These are phyloP conservation scores for Agrocybe praecox DNA, from an alignment of 768 basidiomycete species.

Conservation along the genomic window DNA sequence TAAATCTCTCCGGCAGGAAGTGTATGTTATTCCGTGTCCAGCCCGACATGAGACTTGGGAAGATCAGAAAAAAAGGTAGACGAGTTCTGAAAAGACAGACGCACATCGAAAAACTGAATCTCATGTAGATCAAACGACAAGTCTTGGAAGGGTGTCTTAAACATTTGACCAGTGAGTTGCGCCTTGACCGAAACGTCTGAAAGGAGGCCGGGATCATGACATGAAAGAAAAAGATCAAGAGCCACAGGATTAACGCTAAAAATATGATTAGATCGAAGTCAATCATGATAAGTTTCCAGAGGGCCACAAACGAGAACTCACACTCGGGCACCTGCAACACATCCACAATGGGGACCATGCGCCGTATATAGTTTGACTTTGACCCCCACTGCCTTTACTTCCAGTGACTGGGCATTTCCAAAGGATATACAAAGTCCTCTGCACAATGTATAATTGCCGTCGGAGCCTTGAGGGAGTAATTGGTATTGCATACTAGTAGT, in stretches of 20 bases:
- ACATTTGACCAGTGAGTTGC: neutral
- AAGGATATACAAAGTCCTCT: constrained; percentile 30
- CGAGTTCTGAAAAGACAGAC: neutral
- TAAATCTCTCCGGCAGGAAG: neutral
- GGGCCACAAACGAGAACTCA: neutral
- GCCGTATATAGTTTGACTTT: constrained; percentile 21
- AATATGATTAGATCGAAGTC: neutral
- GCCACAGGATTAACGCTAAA: constrained; percentile 16
- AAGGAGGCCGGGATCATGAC: constrained; percentile 3
- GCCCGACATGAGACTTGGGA: neutral
- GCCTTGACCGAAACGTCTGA: constrained; percentile 6
- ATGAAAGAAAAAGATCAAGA: constrained; percentile 11
- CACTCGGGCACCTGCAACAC: constrained; percentile 23
- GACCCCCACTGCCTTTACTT: constrained; percentile 18
- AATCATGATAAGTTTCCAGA: neutral
- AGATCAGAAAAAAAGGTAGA: neutral
- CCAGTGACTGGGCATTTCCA: constrained; percentile 23
- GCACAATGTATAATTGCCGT: constrained; percentile 30
- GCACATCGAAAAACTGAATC: neutral
- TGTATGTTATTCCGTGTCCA: neutral
- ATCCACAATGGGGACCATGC: constrained; percentile 30
- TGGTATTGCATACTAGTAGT: neutral
- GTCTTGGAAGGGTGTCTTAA: constrained; percentile 16
- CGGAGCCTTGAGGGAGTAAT: constrained; percentile 21
- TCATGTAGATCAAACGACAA: constrained; percentile 1